Base-by-base conservation (phyloP, 768 basidiomycete species). In the Suillus cothurnatus region DNA sequence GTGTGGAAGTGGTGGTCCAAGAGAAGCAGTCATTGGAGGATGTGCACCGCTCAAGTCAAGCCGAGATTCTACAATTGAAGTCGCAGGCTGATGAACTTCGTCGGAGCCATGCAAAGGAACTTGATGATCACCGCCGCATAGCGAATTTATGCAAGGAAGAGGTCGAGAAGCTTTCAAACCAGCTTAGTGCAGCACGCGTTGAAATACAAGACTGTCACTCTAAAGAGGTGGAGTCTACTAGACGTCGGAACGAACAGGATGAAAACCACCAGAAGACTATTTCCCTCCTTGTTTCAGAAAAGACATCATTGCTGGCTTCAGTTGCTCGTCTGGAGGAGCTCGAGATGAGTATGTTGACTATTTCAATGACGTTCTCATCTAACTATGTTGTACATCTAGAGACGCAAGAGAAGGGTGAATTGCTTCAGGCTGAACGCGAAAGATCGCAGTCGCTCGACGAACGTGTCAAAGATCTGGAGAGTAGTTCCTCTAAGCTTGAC, bases 231-330 rank as follows among this genome's bases (percentile, higher is more conserved):
- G 63, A 26, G 3, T 62, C 67, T 43, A 68, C 68, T 8, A 59
- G 57, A 50, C 71, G 62, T 39, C 71, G 74, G 62, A 74, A 74
- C 21, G 72, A 75, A 15, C 74, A 75, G 45, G 74, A 82, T 53
- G 81, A 85, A 68, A 88, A 84, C 69, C 89, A 90, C 69, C 87
- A 86, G 66, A 88, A 88, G 70, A 91, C 90, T 0, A 92, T 95
- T 64, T 82, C 89, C 55, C 74, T 91, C n/a, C 81, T 95, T 17
- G 91, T 94, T 23, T 83, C 87, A 3, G 91, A 92, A 71, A 92
- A 91, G 74, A 83, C 86, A 8, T 80, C 84, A 23, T 79, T 92
- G 41, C 77, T 80, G 19, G 73, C 83, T n/a, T 85, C 88, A 49
- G 73, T 91, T 49, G 82, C 89, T 67, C 83, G 84, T 60, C 71